A percentile compares a stretch with the other conserved stretches of the same genome.
Evolutionary conservation across 208 protist species (phyloP).

Genomic region (Acanthamoeba lugdunensis): DNA sequence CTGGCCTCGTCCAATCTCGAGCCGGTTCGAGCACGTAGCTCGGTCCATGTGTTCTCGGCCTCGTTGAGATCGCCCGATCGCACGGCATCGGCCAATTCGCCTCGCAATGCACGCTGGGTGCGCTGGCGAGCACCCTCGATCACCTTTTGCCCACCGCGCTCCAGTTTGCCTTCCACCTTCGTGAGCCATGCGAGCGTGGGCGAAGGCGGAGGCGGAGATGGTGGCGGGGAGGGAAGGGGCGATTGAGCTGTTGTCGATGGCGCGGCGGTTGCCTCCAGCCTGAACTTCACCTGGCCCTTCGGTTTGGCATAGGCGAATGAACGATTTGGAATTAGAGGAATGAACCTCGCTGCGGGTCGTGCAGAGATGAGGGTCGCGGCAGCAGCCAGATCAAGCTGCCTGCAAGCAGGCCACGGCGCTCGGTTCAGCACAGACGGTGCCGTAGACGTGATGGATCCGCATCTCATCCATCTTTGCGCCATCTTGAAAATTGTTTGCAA

Average conservation of each 20-base stretch:
- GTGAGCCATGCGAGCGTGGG: not conserved
- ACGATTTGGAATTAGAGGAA: too few relatives aligned
- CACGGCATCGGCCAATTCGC: not conserved
- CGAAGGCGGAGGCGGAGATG: not conserved
- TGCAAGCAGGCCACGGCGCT: too few relatives aligned
- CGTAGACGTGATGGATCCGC: not conserved
- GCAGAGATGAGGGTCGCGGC: too few relatives aligned
- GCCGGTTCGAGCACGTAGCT: slow-evolving; percentile 6
- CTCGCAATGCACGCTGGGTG: slow-evolving; percentile 5
- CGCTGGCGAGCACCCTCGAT: not conserved
- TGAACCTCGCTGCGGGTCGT: too few relatives aligned
- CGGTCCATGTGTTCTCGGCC: not conserved
- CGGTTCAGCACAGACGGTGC: too few relatives aligned
- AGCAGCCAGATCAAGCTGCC: too few relatives aligned
- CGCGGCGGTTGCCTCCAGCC: too few relatives aligned
- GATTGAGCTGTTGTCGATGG: not conserved
- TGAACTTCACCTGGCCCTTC: too few relatives aligned
- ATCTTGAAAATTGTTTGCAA: not conserved
- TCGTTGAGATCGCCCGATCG: not conserved
- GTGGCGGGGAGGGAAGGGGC: not conserved
- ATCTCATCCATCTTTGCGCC: not conserved
- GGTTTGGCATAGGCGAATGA: too few relatives aligned
- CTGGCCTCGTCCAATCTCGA: slow-evolving; percentile 2
- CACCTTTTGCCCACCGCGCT: slow-evolving; percentile 17
- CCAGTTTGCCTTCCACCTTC: slow-evolving; percentile 32